These are phyloP conservation scores for Paspalum vaginatum DNA, from an alignment of 176 grass and related monocot species.

Conservation along the genomic window DNA sequence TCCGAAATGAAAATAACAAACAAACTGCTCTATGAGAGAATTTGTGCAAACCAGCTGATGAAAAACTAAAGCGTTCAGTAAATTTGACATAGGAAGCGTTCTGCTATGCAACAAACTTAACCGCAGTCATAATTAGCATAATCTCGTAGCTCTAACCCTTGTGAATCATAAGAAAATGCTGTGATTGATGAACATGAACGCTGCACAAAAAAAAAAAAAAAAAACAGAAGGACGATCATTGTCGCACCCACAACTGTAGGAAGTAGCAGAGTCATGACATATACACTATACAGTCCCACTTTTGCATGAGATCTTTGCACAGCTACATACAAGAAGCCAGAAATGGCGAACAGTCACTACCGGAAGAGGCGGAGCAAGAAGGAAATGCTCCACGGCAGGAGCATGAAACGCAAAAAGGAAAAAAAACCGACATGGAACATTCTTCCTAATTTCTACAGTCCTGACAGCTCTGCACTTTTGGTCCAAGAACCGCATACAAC, in stretches of 20 bases:
- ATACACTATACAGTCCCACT: not conserved
- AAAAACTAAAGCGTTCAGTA: not conserved
- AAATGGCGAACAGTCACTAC: not conserved
- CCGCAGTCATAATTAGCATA: not conserved
- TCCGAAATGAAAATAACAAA: not conserved
- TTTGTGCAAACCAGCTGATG: not conserved
- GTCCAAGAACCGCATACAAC: not conserved
- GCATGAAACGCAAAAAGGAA: not conserved
- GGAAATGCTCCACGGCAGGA: not conserved
- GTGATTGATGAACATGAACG: not conserved
- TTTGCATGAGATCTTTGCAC: not conserved
- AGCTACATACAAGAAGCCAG: conserved; percentile 9
- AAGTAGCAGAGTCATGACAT: not conserved
- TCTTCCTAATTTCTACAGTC: conserved; percentile 1
- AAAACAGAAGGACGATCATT: not conserved
- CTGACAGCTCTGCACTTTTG: conserved; percentile 10
- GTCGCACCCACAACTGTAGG: not conserved
- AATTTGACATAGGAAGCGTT: not conserved
- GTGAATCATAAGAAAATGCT: not conserved
- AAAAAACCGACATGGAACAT: not conserved
- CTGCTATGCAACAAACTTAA: not conserved
- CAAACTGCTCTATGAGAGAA: not conserved
- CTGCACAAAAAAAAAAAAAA: not conserved
- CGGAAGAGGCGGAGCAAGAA: not conserved
- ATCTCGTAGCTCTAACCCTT: not conserved